Percentiles rank a stretch among this genome's conserved stretches.
Conservation (phyloP, 768 basidiomycete species). For the Trametes cingulata region DNA sequence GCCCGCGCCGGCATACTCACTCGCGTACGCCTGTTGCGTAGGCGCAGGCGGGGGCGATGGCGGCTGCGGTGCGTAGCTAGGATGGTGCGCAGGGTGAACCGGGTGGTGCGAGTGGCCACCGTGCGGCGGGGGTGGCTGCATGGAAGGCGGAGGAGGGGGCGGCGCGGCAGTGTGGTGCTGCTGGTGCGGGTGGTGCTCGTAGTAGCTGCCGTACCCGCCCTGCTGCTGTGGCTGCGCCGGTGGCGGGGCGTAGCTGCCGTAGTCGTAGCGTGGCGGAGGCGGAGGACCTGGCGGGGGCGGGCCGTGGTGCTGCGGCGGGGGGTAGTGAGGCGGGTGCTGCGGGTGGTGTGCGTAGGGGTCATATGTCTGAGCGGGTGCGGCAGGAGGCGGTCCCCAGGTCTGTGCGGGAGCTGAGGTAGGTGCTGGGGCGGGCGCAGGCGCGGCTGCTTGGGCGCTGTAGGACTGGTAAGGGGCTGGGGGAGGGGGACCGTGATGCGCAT, state of each 20-base stretch:
- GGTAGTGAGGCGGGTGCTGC: slow-evolving; percentile 23
- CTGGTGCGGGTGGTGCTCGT: slow-evolving; percentile 24
- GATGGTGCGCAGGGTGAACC: slow-evolving; percentile 27
- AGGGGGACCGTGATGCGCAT: slow-evolving; percentile 16
- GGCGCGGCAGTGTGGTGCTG: slow-evolving; percentile 26
- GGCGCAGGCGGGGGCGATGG: slow-evolving; percentile 15
- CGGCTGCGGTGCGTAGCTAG: slow-evolving; percentile 20
- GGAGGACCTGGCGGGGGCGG: slow-evolving; percentile 24
- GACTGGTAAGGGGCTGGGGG: slow-evolving; percentile 20
- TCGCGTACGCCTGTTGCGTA: slow-evolving; percentile 15
- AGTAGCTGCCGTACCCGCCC: slow-evolving; percentile 19
- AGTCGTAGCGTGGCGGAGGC: slow-evolving; percentile 22
- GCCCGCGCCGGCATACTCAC: slow-evolving; percentile 15
- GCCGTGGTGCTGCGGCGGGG: slow-evolving; percentile 27
- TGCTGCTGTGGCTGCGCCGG: slow-evolving; percentile 18
- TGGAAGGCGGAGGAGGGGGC: slow-evolving; percentile 29
- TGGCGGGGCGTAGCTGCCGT: slow-evolving; percentile 18
- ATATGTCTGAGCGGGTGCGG: slow-evolving; percentile 18
- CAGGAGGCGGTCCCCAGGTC: slow-evolving; percentile 10
- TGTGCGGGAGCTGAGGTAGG: slow-evolving; percentile 24
- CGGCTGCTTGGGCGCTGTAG: slow-evolving; percentile 20
- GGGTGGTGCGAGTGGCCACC: slow-evolving; percentile 26
- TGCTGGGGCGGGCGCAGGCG: slow-evolving; percentile 20
- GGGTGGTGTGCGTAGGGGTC: slow-evolving; percentile 36
- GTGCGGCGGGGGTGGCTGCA: slow-evolving; percentile 31